These are phyloP conservation scores for Spinacia oleracea DNA, from an alignment of 179 eudicot genomes.

Conservation along the genomic window DNA sequence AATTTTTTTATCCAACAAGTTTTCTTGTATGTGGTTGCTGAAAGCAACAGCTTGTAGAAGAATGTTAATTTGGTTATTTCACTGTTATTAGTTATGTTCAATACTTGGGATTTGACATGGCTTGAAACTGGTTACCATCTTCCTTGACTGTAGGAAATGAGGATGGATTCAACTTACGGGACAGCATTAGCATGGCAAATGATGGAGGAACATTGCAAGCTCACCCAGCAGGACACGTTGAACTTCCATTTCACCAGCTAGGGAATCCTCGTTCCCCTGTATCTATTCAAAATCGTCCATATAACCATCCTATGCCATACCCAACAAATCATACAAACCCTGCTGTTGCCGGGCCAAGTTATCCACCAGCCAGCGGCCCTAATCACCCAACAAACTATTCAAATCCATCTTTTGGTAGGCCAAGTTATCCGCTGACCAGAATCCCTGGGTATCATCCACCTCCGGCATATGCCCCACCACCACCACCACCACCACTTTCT, in stretches of 20 bases:
- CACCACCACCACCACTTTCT: constrained; percentile 52
- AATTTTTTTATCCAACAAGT: not conserved
- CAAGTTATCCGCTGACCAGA: constrained; percentile 26
- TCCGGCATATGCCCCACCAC: constrained; percentile 34
- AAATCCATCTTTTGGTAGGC: constrained; percentile 12
- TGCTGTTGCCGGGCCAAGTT: constrained; percentile 33
- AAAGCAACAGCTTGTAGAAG: no score
- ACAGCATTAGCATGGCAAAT: constrained; percentile 33
- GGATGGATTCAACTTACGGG: constrained; percentile 52
- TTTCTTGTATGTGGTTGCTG: no score
- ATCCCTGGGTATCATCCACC: constrained; percentile 36
- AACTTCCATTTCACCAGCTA: constrained; percentile 23
- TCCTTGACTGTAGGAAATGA: constrained; percentile 36
- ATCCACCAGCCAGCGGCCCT: constrained; percentile 33
- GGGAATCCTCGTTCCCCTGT: constrained; percentile 31
- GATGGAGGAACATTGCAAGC: constrained; percentile 33
- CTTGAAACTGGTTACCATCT: not conserved
- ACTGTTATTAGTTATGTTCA: not conserved
- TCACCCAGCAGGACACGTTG: constrained; percentile 29
- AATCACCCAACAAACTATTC: constrained; percentile 16
- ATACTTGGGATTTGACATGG: not conserved
- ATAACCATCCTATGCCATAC: constrained; percentile 36
- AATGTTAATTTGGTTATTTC: not conserved
- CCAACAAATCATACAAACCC: constrained; percentile 40
- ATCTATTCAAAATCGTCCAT: constrained; percentile 25